phyloP scores from a whole-genome alignment of 306 rosid genomes.

The Acacia acuminata region DNA sequence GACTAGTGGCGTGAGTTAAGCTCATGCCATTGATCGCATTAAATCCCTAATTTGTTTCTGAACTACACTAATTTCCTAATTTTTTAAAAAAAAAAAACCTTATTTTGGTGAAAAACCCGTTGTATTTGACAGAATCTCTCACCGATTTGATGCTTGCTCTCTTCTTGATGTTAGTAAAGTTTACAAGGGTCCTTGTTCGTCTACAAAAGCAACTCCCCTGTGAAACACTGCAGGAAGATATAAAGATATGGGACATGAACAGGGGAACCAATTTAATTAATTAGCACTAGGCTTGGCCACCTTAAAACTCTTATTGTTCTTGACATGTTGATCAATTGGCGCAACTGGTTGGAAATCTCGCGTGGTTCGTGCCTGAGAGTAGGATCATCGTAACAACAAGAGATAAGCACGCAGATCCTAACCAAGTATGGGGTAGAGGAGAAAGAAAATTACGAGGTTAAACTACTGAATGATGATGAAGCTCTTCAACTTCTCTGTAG shows the following conservation, averaged over 20 bases:
- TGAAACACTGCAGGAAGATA: neutral
- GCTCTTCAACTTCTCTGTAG: neutral
- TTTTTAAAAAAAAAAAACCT: no score
- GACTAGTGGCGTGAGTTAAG: no score
- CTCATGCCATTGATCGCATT: no score
- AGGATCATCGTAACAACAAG: constrained; percentile 10
- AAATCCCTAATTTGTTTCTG: no score
- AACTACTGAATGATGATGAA: neutral
- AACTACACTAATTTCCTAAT: no score
- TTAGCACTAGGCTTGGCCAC: neutral
- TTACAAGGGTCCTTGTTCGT: neutral
- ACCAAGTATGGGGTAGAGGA: neutral
- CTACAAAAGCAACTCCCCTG: neutral
- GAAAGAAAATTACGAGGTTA: neutral
- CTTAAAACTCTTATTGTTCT: neutral
- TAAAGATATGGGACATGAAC: neutral
- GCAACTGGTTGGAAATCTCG: neutral
- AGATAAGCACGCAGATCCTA: neutral
- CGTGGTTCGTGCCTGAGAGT: neutral
- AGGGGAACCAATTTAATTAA: neutral
- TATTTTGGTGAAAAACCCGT: no score
- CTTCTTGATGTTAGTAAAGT: neutral
- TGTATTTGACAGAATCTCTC: no score
- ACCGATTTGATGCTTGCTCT: no score
- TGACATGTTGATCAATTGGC: neutral